Evolutionary conservation across 1,284 basidiomycete genomes (phyloP).

Genomic region (Boletellus dicymbophilus): DNA sequence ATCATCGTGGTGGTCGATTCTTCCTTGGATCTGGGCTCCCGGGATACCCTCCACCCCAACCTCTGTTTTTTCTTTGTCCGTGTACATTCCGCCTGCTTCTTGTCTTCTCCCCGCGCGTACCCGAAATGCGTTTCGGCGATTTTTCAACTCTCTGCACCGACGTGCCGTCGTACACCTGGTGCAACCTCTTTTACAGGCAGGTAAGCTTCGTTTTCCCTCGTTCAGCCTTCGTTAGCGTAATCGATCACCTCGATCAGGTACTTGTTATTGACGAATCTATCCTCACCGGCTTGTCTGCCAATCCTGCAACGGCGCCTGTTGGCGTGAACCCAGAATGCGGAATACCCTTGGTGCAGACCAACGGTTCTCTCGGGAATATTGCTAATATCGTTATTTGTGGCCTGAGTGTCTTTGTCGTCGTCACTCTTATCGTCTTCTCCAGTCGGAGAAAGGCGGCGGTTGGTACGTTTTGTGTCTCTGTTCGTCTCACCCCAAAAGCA

Average conservation of each 20-base stretch:
- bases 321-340: slow-evolving; percentile 61
- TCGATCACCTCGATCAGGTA: slow-evolving; percentile 26
- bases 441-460: slow-evolving; percentile 49
- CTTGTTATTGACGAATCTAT: slow-evolving; percentile 35
- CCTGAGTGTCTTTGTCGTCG: slow-evolving; percentile 53
- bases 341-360: slow-evolving; percentile 46
- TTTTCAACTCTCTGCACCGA: slow-evolving; percentile 57
- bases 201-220: slow-evolving; percentile 27
- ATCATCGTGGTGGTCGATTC: slow-evolving; percentile 21
- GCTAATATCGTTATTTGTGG: slow-evolving; percentile 73
- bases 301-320: slow-evolving; percentile 50
- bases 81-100: background rate
- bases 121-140: slow-evolving; percentile 60
- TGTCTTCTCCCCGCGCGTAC: background rate
- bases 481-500: background rate
- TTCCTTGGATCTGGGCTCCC: slow-evolving; percentile 7
- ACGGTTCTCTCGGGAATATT: slow-evolving; percentile 66
- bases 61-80: background rate
- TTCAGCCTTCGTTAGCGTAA: slow-evolving; percentile 1
- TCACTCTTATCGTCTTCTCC: slow-evolving; percentile 47
- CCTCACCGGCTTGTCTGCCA: slow-evolving; percentile 41
- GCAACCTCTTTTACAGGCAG: slow-evolving; percentile 72
- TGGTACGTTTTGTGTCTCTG: slow-evolving; percentile 21
- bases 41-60: slow-evolving; percentile 15
- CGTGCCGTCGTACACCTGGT: slow-evolving; percentile 69